Evolutionary conservation across 2,329 filamentous ascomycete species (phyloP), one percentile per base, ranked within the genome.

Genomic region (Colletotrichum liriopes): DNA sequence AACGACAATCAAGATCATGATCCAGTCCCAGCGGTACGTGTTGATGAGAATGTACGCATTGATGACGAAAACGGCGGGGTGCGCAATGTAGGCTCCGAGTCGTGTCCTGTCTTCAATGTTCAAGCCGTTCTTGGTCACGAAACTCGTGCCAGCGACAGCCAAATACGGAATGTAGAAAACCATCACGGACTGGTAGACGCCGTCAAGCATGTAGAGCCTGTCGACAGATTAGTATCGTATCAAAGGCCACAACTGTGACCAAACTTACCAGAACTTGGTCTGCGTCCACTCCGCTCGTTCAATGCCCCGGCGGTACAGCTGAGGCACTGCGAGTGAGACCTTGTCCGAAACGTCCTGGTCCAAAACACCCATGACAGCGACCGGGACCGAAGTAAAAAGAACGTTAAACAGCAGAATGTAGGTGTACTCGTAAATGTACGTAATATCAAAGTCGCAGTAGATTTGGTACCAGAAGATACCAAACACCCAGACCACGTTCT

Each of bases 401-500:
- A 99, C 86, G 84, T 98, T 98, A 88, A 97, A 98, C 80, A 98
- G 89, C 74, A 98, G 88, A 78, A 99, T 98, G 84, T 98, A 99
- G 49, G 94, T 97, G 86, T 98, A 98, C 82, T 99, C 96, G 85
- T 97, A 98, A 65, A 98, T 91, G 81, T 98, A 98, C 56, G 96
- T 96, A 82, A 96, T 95, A 84, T 99, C 96, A 81, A 97, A 98
- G 83, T 97, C 93, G 86, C 93, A 94, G 83, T 93, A 99, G 66
- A 98, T 94, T 81, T 97, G 95, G 83, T 94, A 99, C 96, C 96
- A 98, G 88, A 98, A 98, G 71, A 99, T 93, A 54, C 93, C 90
- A 79, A 98, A 96, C 0, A 94, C 96, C 96, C 96, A 99, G 64
- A 98, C 93, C 83, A 99, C 93, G 86, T 98, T 99, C 93, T 99